Evolutionary conservation across 768 basidiomycete genomes (phyloP), one percentile per base, ranked within the genome.

Genomic region (Cubamyces lactineus): DNA sequence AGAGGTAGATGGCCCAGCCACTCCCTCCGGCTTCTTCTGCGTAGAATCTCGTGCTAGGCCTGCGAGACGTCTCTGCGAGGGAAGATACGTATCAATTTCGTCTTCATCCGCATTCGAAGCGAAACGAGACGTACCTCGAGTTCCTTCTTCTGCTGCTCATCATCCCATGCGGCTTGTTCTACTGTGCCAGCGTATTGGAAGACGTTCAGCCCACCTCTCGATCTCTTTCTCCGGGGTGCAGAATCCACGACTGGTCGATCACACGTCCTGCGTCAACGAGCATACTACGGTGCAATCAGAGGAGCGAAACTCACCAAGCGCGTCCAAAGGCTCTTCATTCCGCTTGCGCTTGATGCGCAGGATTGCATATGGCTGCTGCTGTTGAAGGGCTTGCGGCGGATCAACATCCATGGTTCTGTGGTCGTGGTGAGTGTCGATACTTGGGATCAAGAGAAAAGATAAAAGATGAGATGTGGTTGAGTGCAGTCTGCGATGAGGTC

Each of bases 161-260:
- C 84, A 45, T 87, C 78, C 89, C 89, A 92, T 30, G 79, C 84
- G 38, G 79, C 81, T 26, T 80, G 76, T 65, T 92, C 91, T 19
- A 93, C 86, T 0, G 91, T 93, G 68, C 87, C 86, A 0, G 89
- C 89, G 73, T 91, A 92, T 71, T 92, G 86, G 67, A 93, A 93
- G 26, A 93, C 82, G 45, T 86, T 86, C 26, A 80, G 19, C 2
- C 73, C 77, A 26, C 74, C 78, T 9, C 84, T 80, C 4, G 85
- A 79, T 70, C 85, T 91, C 75, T 91, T 91, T 59, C 84, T 75
- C 34, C 80, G 82, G 42, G 78, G 73, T 59, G 63, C 51, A 21
- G 57, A 55, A 19, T 68, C 61, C 13, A 61, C 57, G n/a, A 65
- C 60, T 67, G 28, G 5, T 23, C 17, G 6, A 23, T 43, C 21